These are phyloP conservation scores for Globisporangium orthogonon DNA, from an alignment of 352 stramenopile genomes.

Conservation along the genomic window DNA sequence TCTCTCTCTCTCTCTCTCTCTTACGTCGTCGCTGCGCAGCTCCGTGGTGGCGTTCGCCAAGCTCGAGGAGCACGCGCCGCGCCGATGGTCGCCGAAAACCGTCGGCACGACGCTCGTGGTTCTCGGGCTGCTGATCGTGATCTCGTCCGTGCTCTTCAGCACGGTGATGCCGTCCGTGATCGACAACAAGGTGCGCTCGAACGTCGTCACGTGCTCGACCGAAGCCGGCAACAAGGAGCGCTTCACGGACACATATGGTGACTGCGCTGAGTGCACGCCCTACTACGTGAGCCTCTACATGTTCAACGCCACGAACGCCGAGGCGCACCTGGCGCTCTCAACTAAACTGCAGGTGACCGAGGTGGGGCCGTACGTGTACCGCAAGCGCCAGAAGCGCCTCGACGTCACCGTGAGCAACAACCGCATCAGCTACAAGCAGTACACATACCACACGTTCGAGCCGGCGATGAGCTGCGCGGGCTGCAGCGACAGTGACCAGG, in stretches of 20 bases:
- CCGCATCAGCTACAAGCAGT: slow-evolving; percentile 66
- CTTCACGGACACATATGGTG: slow-evolving; percentile 55
- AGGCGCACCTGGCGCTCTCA: slow-evolving; percentile 39
- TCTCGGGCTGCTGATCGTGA: slow-evolving; percentile 19
- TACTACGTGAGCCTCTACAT: slow-evolving; percentile 65
- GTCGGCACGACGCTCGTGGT: slow-evolving; percentile 29
- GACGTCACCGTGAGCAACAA: slow-evolving; percentile 52
- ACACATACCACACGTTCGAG: slow-evolving; percentile 69
- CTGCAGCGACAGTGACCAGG: slow-evolving; percentile 51
- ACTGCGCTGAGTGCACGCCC: slow-evolving; percentile 71
- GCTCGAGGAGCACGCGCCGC: slow-evolving; percentile 11
- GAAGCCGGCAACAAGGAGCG: slow-evolving; percentile 27
- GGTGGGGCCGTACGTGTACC: slow-evolving; percentile 68
- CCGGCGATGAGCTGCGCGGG: slow-evolving; percentile 35
- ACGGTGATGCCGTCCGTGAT: slow-evolving; percentile 45
- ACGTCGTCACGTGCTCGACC: slow-evolving; percentile 33
- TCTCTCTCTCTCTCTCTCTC: too few relatives aligned
- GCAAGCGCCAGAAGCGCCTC: slow-evolving; percentile 48
- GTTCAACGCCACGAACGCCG: slow-evolving; percentile 75
- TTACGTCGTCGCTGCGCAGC: too few relatives aligned
- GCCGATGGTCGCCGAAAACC: slow-evolving; percentile 30
- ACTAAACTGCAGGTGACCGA: slow-evolving; percentile 57
- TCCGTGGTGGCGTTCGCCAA: slow-evolving; percentile 12
- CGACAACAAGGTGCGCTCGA: slow-evolving; percentile 30
- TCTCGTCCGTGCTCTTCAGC: slow-evolving; percentile 49